A percentile compares a stretch with the other conserved stretches of the same genome.
phyloP scores from a whole-genome alignment of 805 yeast species.

The Lipomyces yamadae region DNA sequence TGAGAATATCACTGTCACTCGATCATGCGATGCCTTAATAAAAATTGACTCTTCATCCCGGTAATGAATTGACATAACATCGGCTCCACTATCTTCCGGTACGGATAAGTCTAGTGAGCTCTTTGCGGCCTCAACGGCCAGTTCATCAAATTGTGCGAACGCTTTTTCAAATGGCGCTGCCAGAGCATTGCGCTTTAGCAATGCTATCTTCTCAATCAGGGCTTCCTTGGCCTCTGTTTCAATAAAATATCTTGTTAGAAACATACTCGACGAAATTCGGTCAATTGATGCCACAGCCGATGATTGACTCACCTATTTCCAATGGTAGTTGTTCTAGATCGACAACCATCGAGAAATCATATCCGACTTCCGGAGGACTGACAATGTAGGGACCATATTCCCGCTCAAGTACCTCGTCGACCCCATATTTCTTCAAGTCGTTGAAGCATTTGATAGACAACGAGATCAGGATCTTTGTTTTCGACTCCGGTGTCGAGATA shows the following conservation, averaged over 20 bases:
- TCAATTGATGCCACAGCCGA: neutral
- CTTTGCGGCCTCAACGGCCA: slow-evolving; percentile 53
- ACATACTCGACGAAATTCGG: neutral
- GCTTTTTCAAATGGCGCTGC: slow-evolving; percentile 94
- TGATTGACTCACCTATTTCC: slow-evolving; percentile 37
- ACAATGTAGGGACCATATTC: slow-evolving; percentile 57
- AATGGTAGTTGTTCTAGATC: slow-evolving; percentile 56
- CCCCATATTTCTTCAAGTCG: slow-evolving; percentile 71
- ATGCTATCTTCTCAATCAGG: slow-evolving; percentile 67
- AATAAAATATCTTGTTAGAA: neutral
- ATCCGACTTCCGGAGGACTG: slow-evolving; percentile 69
- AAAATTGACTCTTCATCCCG: slow-evolving; percentile 93
- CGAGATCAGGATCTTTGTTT: slow-evolving; percentile 66
- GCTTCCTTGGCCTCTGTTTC: slow-evolving; percentile 53
- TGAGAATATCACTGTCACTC: slow-evolving; percentile 95
- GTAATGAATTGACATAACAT: slow-evolving; percentile 73
- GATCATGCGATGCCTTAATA: slow-evolving; percentile 88
- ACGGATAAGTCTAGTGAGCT: slow-evolving; percentile 49
- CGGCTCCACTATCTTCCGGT: slow-evolving; percentile 54
- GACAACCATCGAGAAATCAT: slow-evolving; percentile 75
- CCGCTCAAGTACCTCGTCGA: slow-evolving; percentile 49
- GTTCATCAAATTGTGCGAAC: slow-evolving; percentile 73
- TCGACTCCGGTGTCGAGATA: slow-evolving; percentile 82
- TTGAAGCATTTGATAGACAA: slow-evolving; percentile 76
- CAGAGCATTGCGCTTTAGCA: slow-evolving; percentile 82